phyloP scores from a whole-genome alignment of 306 rosid species.

The Prinsepia uniflora region DNA sequence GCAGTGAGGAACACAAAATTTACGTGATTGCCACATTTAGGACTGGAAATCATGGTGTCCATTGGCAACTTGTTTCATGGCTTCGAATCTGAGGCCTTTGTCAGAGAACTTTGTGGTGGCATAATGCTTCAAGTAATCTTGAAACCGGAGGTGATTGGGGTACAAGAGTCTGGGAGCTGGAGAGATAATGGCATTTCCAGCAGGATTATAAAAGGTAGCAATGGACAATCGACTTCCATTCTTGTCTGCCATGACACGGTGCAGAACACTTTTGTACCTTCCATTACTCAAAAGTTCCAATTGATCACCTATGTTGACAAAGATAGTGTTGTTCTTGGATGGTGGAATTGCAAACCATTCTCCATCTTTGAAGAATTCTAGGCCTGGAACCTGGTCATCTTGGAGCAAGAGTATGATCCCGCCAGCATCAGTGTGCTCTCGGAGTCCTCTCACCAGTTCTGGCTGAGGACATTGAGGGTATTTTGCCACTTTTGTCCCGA shows the following conservation, averaged over 20 bases:
- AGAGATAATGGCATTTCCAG: constrained; percentile 58
- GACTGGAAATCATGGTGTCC: constrained; percentile 23
- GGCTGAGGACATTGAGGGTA: constrained; percentile 70
- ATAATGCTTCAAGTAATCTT: constrained; percentile 71
- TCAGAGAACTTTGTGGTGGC: constrained; percentile 64
- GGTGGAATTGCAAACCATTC: constrained; percentile 87
- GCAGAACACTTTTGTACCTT: constrained; percentile 53
- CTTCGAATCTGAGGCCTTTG: constrained; percentile 59
- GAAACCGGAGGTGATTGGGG: constrained; percentile 50
- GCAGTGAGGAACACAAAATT: background rate
- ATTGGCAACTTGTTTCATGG: constrained; percentile 51
- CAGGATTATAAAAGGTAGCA: constrained; percentile 79
- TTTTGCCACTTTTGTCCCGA: constrained; percentile 87
- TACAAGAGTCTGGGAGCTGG: constrained; percentile 62
- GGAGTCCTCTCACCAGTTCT: constrained; percentile 65
- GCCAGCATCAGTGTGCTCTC: constrained; percentile 95
- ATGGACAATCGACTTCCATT: constrained; percentile 71
- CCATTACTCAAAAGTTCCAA: constrained; percentile 68
- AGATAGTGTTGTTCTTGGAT: constrained; percentile 67
- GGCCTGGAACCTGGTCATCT: constrained; percentile 81
- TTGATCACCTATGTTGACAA: constrained; percentile 89
- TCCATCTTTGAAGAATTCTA: constrained; percentile 66
- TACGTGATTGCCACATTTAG: constrained; percentile 12
- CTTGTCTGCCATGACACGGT: constrained; percentile 70
- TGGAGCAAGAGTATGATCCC: constrained; percentile 88